Base-by-base conservation (phyloP, 2,329 filamentous ascomycete species). In the Purpureocillium lavendulum region DNA sequence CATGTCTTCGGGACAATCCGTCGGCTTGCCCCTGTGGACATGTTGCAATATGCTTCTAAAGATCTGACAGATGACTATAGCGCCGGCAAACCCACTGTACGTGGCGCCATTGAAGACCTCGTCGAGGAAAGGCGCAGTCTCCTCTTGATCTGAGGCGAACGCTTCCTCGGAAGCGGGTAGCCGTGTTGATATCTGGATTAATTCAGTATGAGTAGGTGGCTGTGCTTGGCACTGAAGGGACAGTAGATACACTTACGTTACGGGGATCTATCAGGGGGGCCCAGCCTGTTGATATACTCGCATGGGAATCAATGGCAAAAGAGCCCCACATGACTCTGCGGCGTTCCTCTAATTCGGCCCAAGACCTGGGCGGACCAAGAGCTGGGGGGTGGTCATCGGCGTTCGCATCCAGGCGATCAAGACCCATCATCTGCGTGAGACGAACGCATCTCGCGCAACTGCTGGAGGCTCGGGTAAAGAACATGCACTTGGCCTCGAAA, bases 261-360 rank as follows among this genome's bases (percentile, higher is more conserved):
- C 69, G 69, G 42, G 86, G 74, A 46, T 94, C 81, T 32, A 95
- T 80, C 18, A 80, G 66, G 66, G 86, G 82, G 0, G 89, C 87
- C 89, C 89, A 96, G 3, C 89, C 89, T 4, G 88, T 94, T 11
- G 87, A 87, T 38, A 94, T 85, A 51, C 84, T 87, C 3, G 86
- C 82, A 61, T 94, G 94, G 18, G 85, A 76, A 57, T 96, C 89
- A 32, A 85, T 73, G 48, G 81, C 84, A 53, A 90, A 96, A 1
- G 80, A 74, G 47, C 82, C 77, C 90, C 90, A 96, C 50, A 95
- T 94, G 0, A 84, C 81, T 48, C 90, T 73, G 42, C 90, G 74
- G 38, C 89, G 73, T 59, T 97, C 89, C 43, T 74, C 70, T 15
- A 69, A 47, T 45, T 96, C 90, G 1, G 77, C 80, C 87, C 87